Base-by-base conservation (phyloP, 2,329 filamentous ascomycete genomes). In the Cercospora sp. region DNA sequence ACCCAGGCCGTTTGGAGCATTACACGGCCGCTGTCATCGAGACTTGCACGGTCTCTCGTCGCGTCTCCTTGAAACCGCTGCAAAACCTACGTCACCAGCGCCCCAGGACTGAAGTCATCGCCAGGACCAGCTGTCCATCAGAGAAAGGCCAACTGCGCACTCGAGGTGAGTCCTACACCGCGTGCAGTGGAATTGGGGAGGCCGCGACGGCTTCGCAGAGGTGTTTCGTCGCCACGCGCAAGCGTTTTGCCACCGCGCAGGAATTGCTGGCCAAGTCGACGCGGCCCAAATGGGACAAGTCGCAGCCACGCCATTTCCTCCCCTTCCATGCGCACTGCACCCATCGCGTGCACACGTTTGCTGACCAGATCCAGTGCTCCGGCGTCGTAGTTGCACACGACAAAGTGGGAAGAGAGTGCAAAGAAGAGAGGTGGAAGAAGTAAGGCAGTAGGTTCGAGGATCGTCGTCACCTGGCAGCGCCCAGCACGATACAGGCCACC, bases 391-490 rank as follows among this genome's bases (percentile, higher is more conserved):
- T 51, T n/a, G 28, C 16, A 51, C 26, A 31, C 16, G 8, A 1
- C 53, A 58, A 8, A 58, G 53, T 23, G 13, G n/a, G 16, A 62
- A 39, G 23, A 51, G n/a, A 26, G 36, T 48, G 65, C 39, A 28
- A 12, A n/a, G 39, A 20, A 42, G 53, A 51, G 18, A 48, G 42
- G 61, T 63, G 26, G 42, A 57, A 60, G 57, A 64, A 64, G 60
- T 48, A 67, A 57, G 31, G 60, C 53, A 57, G 48, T 57, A 64
- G 62, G 30, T 42, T 57, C 61, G 61, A 39, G 42, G 61, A 63
- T 61, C 59, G 59, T 61, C 59, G 59, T 61, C 58, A 53, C 64
- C 64, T 59, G 45, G 63, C 60, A 42, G 53, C 48, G 39, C 51
- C 64, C 62, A 58, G 30, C 23, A 59, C 63, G 42, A 36, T 39